These are phyloP conservation scores for Capsicum baccatum DNA, from an alignment of 257 asterid species.

Conservation along the genomic window DNA sequence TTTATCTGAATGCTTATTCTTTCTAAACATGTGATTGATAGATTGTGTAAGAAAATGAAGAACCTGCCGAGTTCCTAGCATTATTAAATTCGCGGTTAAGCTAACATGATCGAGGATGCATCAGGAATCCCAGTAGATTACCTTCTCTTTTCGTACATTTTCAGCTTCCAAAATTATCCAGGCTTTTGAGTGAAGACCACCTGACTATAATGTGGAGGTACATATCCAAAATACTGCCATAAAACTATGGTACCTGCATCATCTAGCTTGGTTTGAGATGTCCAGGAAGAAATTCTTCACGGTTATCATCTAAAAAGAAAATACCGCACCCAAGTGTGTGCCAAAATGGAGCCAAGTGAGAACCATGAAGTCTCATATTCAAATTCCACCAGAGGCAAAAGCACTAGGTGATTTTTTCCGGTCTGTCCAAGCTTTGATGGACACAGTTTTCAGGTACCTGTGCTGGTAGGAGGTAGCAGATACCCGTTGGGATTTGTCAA, in stretches of 20 bases:
- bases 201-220: conserved; percentile 28
- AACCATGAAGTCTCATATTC: not conserved
- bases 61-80: too few species aligned
- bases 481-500: too few species aligned
- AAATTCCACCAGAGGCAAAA: not conserved
- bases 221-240: not conserved
- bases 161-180: conserved; percentile 34
- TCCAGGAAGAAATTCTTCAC: not conserved
- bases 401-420: not conserved
- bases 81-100: too few species aligned
- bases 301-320: not conserved
- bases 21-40: too few species aligned
- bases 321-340: not conserved
- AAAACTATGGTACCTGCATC: not conserved
- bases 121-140: conserved; percentile 20
- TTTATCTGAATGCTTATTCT: too few species aligned
- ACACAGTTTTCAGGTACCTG: not conserved
- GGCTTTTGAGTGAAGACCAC: conserved; percentile 26
- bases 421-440: not conserved
- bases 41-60: too few species aligned
- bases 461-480: not conserved
- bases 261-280: conserved; percentile 5
- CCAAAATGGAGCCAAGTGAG: not conserved
- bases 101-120: too few species aligned
- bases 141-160: conserved; percentile 12